Base-by-base conservation (phyloP, 2,329 filamentous ascomycete species). In the Beauveria brongniartii region DNA sequence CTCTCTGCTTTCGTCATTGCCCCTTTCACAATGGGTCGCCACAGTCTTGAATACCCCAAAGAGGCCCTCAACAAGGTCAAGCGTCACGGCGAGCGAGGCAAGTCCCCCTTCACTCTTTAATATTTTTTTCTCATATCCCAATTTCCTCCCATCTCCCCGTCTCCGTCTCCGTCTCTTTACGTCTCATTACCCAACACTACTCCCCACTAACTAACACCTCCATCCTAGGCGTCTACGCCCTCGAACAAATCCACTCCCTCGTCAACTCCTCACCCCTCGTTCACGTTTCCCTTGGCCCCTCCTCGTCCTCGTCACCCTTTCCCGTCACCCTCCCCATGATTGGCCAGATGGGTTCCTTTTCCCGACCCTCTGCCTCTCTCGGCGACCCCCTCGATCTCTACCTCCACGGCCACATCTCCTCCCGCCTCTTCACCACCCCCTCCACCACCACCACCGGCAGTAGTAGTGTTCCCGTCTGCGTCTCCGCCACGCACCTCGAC, bases 311-410 rank as follows among this genome's bases (percentile, higher is more conserved):
- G 50, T 83, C 85, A 58, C 86, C 88, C 1, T 94, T 92, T 69
- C 90, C 91, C 3, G 83, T 85, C 56, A 86, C 88, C 59, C 80
- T 96, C 2, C 91, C 91, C 63, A 93, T 95, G 90, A 90, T 95
- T 68, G 90, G 90, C 56, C 86, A 90, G 67, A 89, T 94, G 81
- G 89, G 85, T 14, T 89, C 86, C 26, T 94, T 87, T 70, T 78
- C 79, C 9, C 75, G 77, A 0, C 87, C 87, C 5, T 86, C 82
- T 59, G 79, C 84, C 18, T 78, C 80, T 57, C 72, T 82, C 20
- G 79, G 82, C 55, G 86, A 91, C 65, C 84, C 87, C 0, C 78
- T 91, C 5, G 87, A 92, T 62, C 81, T 88, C 64, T 95, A 95
- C 72, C 81, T 96, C 8, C 91, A 96, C 73, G 91, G 91, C 69